Conservation (phyloP, 1,139 yeast species). For the Candida anutae region DNA sequence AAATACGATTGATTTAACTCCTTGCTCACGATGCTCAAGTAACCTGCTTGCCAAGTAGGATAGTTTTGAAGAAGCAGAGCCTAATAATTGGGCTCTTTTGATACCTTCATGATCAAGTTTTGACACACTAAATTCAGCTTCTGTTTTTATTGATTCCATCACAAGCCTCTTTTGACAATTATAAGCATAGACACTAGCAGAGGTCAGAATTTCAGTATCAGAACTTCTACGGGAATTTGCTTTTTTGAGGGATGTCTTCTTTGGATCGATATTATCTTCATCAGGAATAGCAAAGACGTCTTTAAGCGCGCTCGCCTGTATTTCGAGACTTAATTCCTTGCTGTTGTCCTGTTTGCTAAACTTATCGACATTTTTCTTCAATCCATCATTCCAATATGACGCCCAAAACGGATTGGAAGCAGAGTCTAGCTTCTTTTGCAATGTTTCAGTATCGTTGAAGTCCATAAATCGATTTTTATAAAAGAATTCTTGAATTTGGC, state of each 20-base stretch:
- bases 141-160: conserved; percentile 4
- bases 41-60: conserved; percentile 50
- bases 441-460: conserved; percentile 16
- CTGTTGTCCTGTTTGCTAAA: conserved; percentile 24
- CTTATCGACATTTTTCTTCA: conserved; percentile 24
- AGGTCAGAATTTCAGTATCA: no score
- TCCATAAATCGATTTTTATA: conserved; percentile 42
- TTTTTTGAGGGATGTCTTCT: conserved; percentile 3
- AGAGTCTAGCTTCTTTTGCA: conserved; percentile 21
- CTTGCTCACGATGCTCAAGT: conserved; percentile 39
- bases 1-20: conserved; percentile 52
- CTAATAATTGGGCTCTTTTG: conserved; percentile 34
- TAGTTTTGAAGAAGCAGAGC: conserved; percentile 55
- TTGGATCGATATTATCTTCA: conserved; percentile 1
- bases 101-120: conserved; percentile 14
- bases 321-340: no score
- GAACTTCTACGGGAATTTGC: no score
- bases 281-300: conserved; percentile 5
- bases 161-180: no score
- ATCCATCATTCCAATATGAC: conserved; percentile 40
- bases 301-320: conserved; percentile 16
- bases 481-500: conserved; percentile 43
- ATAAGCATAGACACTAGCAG: no score
- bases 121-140: conserved; percentile 6
- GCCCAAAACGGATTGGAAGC: conserved; percentile 42